Conservation (phyloP, 2,329 filamentous ascomycete genomes). For the Beauveria sp. region DNA sequence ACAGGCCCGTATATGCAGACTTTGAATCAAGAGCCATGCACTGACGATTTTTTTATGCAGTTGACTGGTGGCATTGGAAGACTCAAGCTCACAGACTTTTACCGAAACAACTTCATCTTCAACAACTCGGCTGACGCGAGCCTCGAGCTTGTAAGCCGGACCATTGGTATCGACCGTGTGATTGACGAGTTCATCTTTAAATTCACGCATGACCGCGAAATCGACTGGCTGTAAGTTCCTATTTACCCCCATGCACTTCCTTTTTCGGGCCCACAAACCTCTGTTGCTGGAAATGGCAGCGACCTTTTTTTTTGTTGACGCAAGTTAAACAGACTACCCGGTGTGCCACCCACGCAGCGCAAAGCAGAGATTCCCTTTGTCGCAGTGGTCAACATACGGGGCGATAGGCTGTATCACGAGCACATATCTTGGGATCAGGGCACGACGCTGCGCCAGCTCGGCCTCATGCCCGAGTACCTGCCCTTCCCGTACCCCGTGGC, state of each 20-base stretch:
- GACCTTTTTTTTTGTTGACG: neutral
- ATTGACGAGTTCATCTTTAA: constrained; percentile 61
- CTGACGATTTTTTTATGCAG: constrained; percentile 16
- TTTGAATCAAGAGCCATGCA: neutral
- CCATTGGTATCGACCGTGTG: constrained; percentile 61
- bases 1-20: too few species aligned
- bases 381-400: constrained; percentile 54
- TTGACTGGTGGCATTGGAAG: constrained; percentile 63
- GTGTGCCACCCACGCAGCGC: constrained; percentile 43
- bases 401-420: constrained; percentile 55
- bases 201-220: constrained; percentile 50
- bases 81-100: constrained; percentile 56
- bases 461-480: constrained; percentile 30
- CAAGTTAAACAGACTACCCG: constrained; percentile 35
- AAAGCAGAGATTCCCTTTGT: constrained; percentile 50
- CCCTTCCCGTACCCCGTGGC: constrained; percentile 2
- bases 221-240: constrained; percentile 56
- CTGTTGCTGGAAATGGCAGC: neutral
- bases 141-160: constrained; percentile 33
- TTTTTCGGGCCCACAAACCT: too few species aligned
- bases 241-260: too few species aligned
- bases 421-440: constrained; percentile 62
- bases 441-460: constrained; percentile 49
- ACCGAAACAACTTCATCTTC: constrained; percentile 65
- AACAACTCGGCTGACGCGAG: constrained; percentile 26